Evolutionary conservation across 352 stramenopile species (phyloP).

Genomic region (Phytophthora tubulina): DNA sequence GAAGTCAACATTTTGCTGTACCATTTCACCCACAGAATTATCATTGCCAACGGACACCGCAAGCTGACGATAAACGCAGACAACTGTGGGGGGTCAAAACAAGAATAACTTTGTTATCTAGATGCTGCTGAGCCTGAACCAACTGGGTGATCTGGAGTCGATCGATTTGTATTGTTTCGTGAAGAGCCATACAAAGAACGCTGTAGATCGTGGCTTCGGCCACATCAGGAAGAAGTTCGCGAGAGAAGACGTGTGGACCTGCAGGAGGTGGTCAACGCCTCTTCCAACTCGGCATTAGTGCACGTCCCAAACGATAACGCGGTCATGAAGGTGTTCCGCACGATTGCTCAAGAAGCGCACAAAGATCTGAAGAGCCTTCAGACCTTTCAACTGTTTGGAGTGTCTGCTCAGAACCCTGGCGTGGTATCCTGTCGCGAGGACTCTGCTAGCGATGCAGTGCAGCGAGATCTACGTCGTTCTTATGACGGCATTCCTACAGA

Average conservation of each 20-base stretch:
- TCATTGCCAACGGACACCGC: neutral
- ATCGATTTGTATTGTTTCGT: conserved; percentile 1
- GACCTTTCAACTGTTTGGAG: conserved; percentile 11
- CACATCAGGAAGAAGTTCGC: neutral
- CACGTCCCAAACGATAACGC: neutral
- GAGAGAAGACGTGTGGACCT: neutral
- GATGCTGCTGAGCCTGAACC: conserved; percentile 5
- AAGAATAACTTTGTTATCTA: neutral
- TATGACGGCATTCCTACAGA: neutral
- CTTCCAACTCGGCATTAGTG: neutral
- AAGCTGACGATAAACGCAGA: conserved; percentile 18
- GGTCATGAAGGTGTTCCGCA: conserved; percentile 13
- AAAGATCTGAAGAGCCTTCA: conserved; percentile 6
- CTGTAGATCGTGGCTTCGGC: too few relatives aligned
- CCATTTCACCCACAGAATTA: conserved; percentile 7
- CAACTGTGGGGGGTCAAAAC: conserved; percentile 26
- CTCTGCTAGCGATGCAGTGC: neutral
- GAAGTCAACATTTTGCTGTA: conserved; percentile 24
- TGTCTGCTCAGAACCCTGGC: neutral
- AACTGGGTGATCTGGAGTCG: neutral
- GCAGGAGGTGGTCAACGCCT: neutral
- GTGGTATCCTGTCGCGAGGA: neutral
- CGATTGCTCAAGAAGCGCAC: neutral
- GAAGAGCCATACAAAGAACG: neutral
- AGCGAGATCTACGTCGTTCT: neutral